Evolutionary conservation across 495 filamentous ascomycete genomes (phyloP), one percentile per base, ranked within the genome.

Genomic region (Cladorrhinum samala): DNA sequence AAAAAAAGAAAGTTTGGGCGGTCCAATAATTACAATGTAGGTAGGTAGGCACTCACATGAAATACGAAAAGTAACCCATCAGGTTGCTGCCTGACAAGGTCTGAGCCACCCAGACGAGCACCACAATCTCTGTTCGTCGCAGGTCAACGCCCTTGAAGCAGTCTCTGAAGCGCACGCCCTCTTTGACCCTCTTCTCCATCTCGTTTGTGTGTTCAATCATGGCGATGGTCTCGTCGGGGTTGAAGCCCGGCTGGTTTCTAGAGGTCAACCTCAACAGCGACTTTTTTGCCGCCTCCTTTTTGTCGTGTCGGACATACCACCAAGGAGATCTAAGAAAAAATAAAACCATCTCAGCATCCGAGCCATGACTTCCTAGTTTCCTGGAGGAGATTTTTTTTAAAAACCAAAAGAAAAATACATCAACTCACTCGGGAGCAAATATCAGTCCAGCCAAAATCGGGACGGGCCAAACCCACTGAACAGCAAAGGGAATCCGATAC

Each of bases 381-480:
- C n/a, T n/a, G n/a, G n/a, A n/a, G n/a, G n/a, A n/a, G n/a, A n/a
- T n/a, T n/a, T n/a, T n/a, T n/a, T n/a, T n/a, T n/a, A n/a, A n/a
- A n/a, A n/a, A n/a, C n/a, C n/a, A n/a, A n/a, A n/a, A n/a, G n/a
- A n/a, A n/a, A n/a, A n/a, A n/a, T n/a, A n/a, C n/a, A n/a, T n/a
- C n/a, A n/a, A 33, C 58, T 51, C 30, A 68, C 66, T 89, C 86
- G 4, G 86, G 86, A 0, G 83, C 83, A 30, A 86, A 75, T 44
- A 72, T 58, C 17, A 82, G 71, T 2, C 76, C 82, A 50, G 81
- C 76, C 27, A 85, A 72, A 18, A 89, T 71, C 0, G 84, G 84
- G 16, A 85, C 57, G 1, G 84, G 83, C 83, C 84, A 89, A 64
- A 89, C 79, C 86, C 86, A 89, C 61, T 89, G 86, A 3, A 86